These are phyloP conservation scores for Liriodendron chinense DNA, from an alignment of 164 flowering plant species.

Conservation along the genomic window DNA sequence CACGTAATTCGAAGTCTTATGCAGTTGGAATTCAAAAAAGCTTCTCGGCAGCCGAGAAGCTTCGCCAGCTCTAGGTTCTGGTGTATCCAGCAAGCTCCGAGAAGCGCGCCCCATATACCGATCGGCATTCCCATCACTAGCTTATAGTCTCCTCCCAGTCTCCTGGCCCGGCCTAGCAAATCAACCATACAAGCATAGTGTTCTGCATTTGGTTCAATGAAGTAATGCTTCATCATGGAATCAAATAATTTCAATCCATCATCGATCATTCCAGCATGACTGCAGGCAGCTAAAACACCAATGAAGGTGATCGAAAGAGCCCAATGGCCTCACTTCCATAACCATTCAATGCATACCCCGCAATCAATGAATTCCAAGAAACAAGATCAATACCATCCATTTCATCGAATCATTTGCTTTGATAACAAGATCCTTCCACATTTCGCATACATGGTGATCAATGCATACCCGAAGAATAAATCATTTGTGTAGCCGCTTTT, in stretches of 20 bases:
- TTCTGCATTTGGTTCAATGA: conserved; percentile 20
- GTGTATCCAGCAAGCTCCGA: conserved; percentile 20
- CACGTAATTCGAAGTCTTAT: conserved; percentile 24
- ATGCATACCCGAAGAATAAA: conserved; percentile 18
- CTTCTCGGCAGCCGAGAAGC: conserved; percentile 21
- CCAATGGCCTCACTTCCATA: conserved; percentile 16
- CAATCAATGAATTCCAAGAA: conserved; percentile 23
- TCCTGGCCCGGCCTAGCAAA: conserved; percentile 22
- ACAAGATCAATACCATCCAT: conserved; percentile 7
- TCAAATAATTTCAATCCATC: conserved; percentile 17
- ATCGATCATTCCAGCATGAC: conserved; percentile 23
- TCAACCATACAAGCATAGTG: conserved; percentile 24
- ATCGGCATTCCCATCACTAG: conserved; percentile 22
- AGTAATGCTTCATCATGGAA: conserved; percentile 13
- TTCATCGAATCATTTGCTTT: conserved; percentile 11
- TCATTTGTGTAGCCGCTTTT: conserved; percentile 18
- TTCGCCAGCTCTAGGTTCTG: conserved; percentile 13
- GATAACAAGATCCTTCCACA: conserved; percentile 17
- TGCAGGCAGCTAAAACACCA: conserved; percentile 25
- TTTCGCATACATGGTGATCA: conserved; percentile 22
- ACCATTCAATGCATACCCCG: conserved; percentile 23
- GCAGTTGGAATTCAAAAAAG: conserved; percentile 22
- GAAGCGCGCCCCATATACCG: conserved; percentile 21
- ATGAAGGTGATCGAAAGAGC: conserved; percentile 22
- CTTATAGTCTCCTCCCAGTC: conserved; percentile 19